Base-by-base conservation (phyloP, 805 yeast species). In the Myxozyma mucilagina region DNA sequence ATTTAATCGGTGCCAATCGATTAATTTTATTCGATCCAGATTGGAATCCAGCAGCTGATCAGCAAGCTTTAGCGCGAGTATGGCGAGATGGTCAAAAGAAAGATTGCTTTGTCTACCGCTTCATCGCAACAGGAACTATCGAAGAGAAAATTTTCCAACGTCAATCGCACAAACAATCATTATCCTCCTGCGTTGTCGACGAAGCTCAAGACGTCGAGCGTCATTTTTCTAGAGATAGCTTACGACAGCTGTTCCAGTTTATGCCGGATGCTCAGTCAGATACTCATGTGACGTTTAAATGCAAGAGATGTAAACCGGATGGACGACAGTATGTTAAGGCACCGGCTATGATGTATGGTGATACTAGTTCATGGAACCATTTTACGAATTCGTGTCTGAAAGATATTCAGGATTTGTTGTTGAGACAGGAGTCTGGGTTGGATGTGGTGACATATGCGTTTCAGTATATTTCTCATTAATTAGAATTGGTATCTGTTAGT, bases 31-130 rank as follows among this genome's bases (percentile, higher is more conserved):
- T 94, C 71, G 99, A 94, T 72, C 88, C 88, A 0, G 99, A 94
- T 73, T 94, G 99, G 99, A 93, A 93, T 70, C 99, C 99, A 0
- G 98, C 99, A 0, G 87, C 97, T 0, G 99, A 93, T 72, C 98
- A 94, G 73, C 99, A 93, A 75, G 98, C 98, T 0, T 79, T 94
- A 64, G 98, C 98, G 0, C 83, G 99, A 74, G 97, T 94, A 4
- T 94, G 98, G 98, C 85, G 99, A 80, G 99, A 94, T 76, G 99
- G 99, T 0, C 99, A 93, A 72, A 93, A 89, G 79, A 94, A 93
- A 74, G 96, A 89, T 73, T 94, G 99, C 77, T 93, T 87, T 70
- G 94, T 93, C 44, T 94, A 94, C 74, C 80, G 99, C 67, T 92
- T 94, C 68, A 92, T 93, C 59, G 83, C 96, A 6, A 91, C 98